Evolutionary conservation across 768 basidiomycete genomes (phyloP).

Genomic region (Strobilomyces echinocephalus): DNA sequence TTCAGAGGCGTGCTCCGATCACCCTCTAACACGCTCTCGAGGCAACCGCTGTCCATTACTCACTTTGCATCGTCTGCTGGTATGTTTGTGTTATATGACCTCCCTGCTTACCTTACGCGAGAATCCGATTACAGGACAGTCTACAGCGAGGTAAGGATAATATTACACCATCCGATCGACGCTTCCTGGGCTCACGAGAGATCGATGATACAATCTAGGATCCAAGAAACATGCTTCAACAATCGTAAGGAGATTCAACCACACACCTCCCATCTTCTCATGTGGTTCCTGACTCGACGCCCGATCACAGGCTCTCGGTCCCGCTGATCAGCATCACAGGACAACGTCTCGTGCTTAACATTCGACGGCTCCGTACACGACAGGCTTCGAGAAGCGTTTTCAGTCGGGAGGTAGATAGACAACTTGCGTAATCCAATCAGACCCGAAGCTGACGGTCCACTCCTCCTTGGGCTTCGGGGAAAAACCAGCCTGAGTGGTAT

Average conservation of each 20-base stretch:
- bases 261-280: too few species aligned
- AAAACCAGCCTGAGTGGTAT: neutral
- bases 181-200: too few species aligned
- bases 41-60: conserved; percentile 4
- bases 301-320: conserved; percentile 10
- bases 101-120: neutral
- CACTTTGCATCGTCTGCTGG: conserved; percentile 13
- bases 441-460: too few species aligned
- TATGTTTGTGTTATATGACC: neutral
- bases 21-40: neutral
- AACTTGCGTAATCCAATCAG: conserved; percentile 9
- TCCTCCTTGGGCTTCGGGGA: too few species aligned
- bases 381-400: conserved; percentile 7
- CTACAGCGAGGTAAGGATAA: conserved; percentile 13
- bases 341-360: conserved; percentile 24
- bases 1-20: neutral
- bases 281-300: neutral
- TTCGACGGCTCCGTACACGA: neutral
- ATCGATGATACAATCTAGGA: conserved; percentile 4
- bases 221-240: conserved; percentile 11
- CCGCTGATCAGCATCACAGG: conserved; percentile 12
- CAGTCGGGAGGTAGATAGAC: conserved; percentile 9
- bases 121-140: conserved; percentile 3
- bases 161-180: too few species aligned
- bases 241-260: conserved; percentile 3